Base-by-base conservation (phyloP, 805 yeast species). In the Torulaspora indica region DNA sequence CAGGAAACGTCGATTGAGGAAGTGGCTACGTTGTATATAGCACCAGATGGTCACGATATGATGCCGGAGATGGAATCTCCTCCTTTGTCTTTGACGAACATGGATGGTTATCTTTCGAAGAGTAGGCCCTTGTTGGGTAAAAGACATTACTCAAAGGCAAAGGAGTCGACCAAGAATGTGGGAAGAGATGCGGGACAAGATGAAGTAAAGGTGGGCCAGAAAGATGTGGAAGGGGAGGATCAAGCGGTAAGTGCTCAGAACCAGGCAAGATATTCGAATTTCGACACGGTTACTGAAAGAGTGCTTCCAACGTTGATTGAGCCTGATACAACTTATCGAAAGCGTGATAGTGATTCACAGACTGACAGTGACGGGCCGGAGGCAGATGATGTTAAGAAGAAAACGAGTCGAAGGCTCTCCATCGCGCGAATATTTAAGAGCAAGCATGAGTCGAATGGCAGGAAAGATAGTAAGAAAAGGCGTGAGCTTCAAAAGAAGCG, bases 61-160 rank as follows among this genome's bases (percentile, higher is more conserved):
- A 31, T 62, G 8, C 43, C 44, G 3, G 45, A 48, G 10, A 38
- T 61, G 24, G 57, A 59, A 29, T 63, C 68, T 3, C 67, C 67
- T 3, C 67, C 68, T 0, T 54, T 62, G 8, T 47, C 61, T 0
- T 48, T 46, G 14, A 47, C 49, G 35, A 52, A 46, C 24, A 52
- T 58, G 54, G 58, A 56, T 3, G 44, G 44, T 24, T 55, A 52
- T 29, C 31, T 34, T 10, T 25, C 43, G 14, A 36, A 29, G 2
- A 35, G 31, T 12, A 35, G 43, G 9, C 28, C 42, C 15, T 39
- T 47, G 31, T 13, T 24, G 42, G 39, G 30, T 13, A 45, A 37
- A 30, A 40, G 42, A 18, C 24, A 24, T 22, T 10, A 24, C 13
- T 13, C 37, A 15, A 22, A 32, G 22, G 24, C 28, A 12, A 17